Percentiles rank a stretch among this genome's conserved stretches.
Evolutionary conservation across 2,329 filamentous ascomycete species (phyloP).

Genomic region (Endocalyx cinctus): DNA sequence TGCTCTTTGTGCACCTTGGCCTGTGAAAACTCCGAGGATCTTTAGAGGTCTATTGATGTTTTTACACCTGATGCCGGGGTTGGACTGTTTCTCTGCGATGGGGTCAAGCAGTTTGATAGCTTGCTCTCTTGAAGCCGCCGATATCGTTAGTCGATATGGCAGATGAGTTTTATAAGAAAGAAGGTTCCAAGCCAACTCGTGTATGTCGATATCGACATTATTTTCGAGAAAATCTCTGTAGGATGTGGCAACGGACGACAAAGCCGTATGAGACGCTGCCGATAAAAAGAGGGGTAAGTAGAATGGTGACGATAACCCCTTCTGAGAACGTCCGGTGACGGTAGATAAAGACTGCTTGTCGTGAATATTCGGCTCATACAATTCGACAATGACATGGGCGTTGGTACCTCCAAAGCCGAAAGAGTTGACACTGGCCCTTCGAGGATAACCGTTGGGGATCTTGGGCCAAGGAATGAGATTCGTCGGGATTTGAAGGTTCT

Average conservation of each 20-base stretch:
- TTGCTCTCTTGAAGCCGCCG: constrained; percentile 16
- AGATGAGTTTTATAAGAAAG: constrained; percentile 27
- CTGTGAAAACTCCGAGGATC: constrained; percentile 30
- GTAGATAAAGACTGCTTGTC: constrained; percentile 1
- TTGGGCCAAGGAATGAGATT: constrained; percentile 28
- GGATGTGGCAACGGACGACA: constrained; percentile 19
- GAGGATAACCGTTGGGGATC: constrained; percentile 29
- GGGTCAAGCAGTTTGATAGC: constrained; percentile 20
- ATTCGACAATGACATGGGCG: constrained; percentile 38
- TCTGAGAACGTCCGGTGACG: neutral
- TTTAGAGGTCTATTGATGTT: constrained; percentile 12
- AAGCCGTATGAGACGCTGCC: constrained; percentile 30
- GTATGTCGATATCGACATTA: constrained; percentile 4
- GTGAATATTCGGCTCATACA: constrained; percentile 30
- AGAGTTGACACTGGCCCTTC: constrained; percentile 39
- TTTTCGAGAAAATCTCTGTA: constrained; percentile 27
- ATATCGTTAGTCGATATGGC: constrained; percentile 24
- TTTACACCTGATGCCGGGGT: constrained; percentile 17
- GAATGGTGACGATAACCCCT: too few relatives aligned
- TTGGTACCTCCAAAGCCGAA: constrained; percentile 44
- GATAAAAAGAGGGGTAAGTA: constrained; percentile 33
- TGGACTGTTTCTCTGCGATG: constrained; percentile 14
- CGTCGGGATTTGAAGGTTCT: constrained; percentile 30
- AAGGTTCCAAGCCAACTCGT: constrained; percentile 29
- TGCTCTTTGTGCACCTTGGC: constrained; percentile 32